Base-by-base conservation (phyloP, 108 stramenopile species). In the Pseudonitzschia multiseries region DNA sequence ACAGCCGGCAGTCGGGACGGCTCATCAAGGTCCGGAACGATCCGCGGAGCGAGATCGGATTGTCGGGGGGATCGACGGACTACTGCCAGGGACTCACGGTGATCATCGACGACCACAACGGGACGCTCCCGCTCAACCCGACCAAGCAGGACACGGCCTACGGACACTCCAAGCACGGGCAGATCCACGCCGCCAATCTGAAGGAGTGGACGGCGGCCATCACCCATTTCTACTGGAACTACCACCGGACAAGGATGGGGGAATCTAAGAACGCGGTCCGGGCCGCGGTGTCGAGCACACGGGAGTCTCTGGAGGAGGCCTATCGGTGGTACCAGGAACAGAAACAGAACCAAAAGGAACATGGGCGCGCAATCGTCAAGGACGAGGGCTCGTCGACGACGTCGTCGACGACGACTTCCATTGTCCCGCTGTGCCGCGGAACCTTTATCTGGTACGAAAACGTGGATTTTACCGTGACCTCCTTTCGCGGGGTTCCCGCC, bases 81-180 rank as follows among this genome's bases (percentile, higher is more conserved):
- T 91, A 72, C 68, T 67, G 73, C 61, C 83, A 83, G 70, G 90
- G 86, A 10, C 51, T 91, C 66, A 85, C 84, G 2, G 53, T 91
- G 42, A 75, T 91, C 29, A 54, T 91, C 15, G 89, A 91, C 65
- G 89, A 91, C 74, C 59, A 71, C 46, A 61, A 69, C 57, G 85
- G 83, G 2, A 70, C 72, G 10, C 59, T 91, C 5, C 89, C 89
- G 8, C 70, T 91, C 8, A 88, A 86, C 56, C 87, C 89, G 2
- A 91, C 89, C 43, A 91, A 91, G 61, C 87, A 90, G 56, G 84
- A 82, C 53, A 61, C 84, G 51, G 71, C 70, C 17, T 78, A 79
- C 67, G 78, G 74, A 10, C 54, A 76, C 33, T 51, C 74, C 28
- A 41, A 57, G 52, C 71, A 76, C 46, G 83, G 76, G 15, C 21